These are phyloP conservation scores for Marasmius oreades DNA, from an alignment of 1,284 basidiomycete genomes.

Conservation along the genomic window DNA sequence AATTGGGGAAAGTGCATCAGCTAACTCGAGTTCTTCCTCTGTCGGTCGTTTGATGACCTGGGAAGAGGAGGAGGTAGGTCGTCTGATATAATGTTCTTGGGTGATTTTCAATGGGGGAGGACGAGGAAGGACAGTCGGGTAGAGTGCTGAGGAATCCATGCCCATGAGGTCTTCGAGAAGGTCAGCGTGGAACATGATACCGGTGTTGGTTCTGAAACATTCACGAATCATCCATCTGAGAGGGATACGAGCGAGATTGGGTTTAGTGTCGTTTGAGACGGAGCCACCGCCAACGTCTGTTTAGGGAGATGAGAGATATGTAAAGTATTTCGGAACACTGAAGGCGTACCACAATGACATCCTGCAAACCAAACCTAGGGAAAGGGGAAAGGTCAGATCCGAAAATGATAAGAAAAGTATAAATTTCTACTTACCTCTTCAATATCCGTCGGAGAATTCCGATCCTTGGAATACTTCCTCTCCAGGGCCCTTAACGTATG, in stretches of 20 bases:
- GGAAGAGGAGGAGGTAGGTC: neutral
- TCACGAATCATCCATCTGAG: constrained; percentile 50
- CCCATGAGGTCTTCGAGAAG: constrained; percentile 1
- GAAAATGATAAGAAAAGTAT: neutral
- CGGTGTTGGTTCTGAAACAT: constrained; percentile 41
- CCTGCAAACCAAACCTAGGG: constrained; percentile 22
- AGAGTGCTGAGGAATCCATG: constrained; percentile 1
- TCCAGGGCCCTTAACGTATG: neutral
- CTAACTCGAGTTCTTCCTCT: constrained; percentile 39
- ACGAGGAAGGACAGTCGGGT: neutral
- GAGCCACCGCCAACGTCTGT: constrained; percentile 33
- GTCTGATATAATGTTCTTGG: no score
- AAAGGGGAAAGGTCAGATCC: no score
- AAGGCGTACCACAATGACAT: constrained; percentile 15
- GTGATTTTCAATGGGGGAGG: neutral
- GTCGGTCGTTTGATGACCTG: constrained; percentile 5
- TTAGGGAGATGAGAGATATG: neutral
- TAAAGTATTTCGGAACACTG: no score
- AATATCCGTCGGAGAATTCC: constrained; percentile 15
- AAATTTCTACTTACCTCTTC: constrained; percentile 20
- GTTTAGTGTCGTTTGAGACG: constrained; percentile 28
- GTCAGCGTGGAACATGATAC: constrained; percentile 36
- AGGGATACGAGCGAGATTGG: constrained; percentile 41
- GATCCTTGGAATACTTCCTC: neutral
- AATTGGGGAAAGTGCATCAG: constrained; percentile 37